Percentiles rank a stretch among this genome's conserved stretches.
phyloP scores from a whole-genome alignment of 73 alveolate genomes.

The Urostyla sp. region DNA sequence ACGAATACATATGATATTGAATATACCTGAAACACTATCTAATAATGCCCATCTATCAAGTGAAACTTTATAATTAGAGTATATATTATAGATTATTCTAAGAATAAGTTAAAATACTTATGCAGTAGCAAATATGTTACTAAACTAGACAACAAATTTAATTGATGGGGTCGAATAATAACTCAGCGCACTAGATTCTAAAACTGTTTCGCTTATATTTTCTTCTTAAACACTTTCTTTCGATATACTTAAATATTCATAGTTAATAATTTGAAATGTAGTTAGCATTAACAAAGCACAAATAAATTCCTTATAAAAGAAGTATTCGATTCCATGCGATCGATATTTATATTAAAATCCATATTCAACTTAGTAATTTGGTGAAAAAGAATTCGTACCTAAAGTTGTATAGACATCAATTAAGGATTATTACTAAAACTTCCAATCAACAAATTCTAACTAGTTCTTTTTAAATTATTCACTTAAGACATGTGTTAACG shows the following conservation, averaged over 20 bases:
- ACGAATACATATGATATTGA: conserved; percentile 39
- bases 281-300: conserved; percentile 54
- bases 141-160: neutral
- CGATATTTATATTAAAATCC: conserved; percentile 57
- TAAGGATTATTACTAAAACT: conserved; percentile 45
- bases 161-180: neutral
- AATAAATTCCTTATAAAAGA: conserved; percentile 42
- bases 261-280: conserved; percentile 24
- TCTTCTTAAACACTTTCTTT: neutral
- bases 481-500: conserved; percentile 25
- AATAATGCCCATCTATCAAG: conserved; percentile 66
- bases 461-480: conserved; percentile 17
- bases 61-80: conserved; percentile 4
- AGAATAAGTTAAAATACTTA: conserved; percentile 17
- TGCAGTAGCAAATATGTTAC: conserved; percentile 7
- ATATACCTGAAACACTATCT: conserved; percentile 40
- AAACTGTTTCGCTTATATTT: neutral
- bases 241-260: conserved; percentile 20
- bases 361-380: conserved; percentile 62
- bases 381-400: conserved; percentile 56
- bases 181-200: too few species aligned
- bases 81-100: conserved; percentile 30
- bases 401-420: too few species aligned
- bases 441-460: neutral
- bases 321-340: conserved; percentile 38